Evolutionary conservation across 805 yeast species (phyloP).

Genomic region (Nematodospora valgi): DNA sequence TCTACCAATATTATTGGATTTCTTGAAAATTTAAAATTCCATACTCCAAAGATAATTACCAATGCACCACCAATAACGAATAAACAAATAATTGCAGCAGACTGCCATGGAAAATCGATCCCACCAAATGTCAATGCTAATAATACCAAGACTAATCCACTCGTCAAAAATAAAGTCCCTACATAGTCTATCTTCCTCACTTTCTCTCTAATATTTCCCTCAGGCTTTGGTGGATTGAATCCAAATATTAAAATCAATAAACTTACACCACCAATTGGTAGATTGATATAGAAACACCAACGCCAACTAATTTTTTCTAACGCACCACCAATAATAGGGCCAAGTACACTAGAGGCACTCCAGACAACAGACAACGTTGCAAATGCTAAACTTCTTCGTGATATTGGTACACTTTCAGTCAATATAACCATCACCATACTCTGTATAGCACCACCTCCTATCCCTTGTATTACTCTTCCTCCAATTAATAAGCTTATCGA

Average conservation of each 20-base stretch:
- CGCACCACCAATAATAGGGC: conserved; percentile 68
- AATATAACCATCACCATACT: conserved; percentile 54
- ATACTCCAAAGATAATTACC: conserved; percentile 30
- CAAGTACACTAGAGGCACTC: conserved; percentile 50
- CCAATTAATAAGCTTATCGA: conserved; percentile 62
- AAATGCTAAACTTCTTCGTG: conserved; percentile 37
- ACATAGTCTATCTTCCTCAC: conserved; percentile 44
- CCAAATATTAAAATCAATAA: conserved; percentile 33
- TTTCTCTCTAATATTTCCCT: conserved; percentile 36
- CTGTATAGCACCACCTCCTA: conserved; percentile 70
- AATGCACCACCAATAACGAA: conserved; percentile 45
- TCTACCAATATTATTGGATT: conserved; percentile 47
- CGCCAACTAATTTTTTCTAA: conserved; percentile 65
- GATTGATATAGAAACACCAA: conserved; percentile 71
- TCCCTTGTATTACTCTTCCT: conserved; percentile 68
- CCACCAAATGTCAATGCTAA: conserved; percentile 58
- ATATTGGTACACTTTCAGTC: conserved; percentile 51
- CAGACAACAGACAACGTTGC: conserved; percentile 40
- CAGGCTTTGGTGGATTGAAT: conserved; percentile 46
- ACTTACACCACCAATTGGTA: conserved; percentile 61
- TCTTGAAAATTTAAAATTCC: conserved; percentile 40
- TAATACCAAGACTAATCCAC: conserved; percentile 43
- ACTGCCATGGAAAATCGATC: conserved; percentile 47
- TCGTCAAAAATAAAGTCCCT: conserved; percentile 43
- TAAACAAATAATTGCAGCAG: conserved; percentile 49